Evolutionary conservation across 352 stramenopile genomes (phyloP), one percentile per base, ranked within the genome.

Genomic region (Phytopythium montanum): DNA sequence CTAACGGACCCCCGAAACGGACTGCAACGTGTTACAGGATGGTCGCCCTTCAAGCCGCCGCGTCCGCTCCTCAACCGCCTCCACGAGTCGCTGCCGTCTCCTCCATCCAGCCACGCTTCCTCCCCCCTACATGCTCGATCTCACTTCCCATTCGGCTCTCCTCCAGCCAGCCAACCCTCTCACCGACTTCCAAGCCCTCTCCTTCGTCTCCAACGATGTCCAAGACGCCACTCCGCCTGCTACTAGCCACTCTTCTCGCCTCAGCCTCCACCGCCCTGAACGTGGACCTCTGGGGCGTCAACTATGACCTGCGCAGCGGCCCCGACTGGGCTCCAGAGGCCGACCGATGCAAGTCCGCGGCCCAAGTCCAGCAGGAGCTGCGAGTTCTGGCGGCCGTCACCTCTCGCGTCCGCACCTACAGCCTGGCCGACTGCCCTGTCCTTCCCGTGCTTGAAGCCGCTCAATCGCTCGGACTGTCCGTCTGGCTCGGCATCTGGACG

Each of bases 401-500:
- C 7, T 57, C 52, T 5, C 75, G 60, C 48, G 61, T 91, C 16
- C 75, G 81, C 12, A 57, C 87, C 38, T 92, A 79, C 61, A 81
- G 75, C 31, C 71, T 91, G 33, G 74, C 63, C 23, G 79, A 91
- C 69, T 89, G 81, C 52, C 70, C 85, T 56, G 70, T 61, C 2
- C 64, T 19, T 7, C 67, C 68, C 13, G 75, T 84, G 12, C 49
- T 88, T 18, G 66, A 70, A 8, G 73, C 66, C 0, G 76, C 79
- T 14, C 69, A 78, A 19, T 69, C 72, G 0, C 71, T 69, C 0
- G 77, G 79, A 0, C 33, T 91, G 53, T 74, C 54, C 21, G 70
- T 90, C 45, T 77, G 72, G 28, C 61, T 92, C 53, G 82, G 80
- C 3, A 65, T 92, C 12, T 92, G 82, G 80, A 79, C 89, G 18